These are phyloP conservation scores for Pinus tabuliformis DNA, from an alignment of 75 land plant species.

Conservation along the genomic window DNA sequence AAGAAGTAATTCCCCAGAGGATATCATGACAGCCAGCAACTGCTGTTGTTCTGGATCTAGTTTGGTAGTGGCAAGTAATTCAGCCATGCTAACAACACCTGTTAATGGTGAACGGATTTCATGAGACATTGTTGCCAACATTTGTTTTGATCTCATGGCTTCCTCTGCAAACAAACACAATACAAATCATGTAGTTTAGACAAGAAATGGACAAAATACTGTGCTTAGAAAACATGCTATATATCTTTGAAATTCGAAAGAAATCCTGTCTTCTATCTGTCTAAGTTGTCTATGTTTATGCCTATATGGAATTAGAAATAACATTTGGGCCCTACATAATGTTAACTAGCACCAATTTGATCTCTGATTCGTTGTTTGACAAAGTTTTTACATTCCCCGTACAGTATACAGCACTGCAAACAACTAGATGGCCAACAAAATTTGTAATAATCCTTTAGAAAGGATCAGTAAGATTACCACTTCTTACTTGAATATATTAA, in stretches of 20 bases:
- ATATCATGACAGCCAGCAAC: conserved; percentile 66
- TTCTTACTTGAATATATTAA: background rate
- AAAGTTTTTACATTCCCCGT: background rate
- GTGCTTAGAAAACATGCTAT: background rate
- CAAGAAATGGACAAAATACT: background rate
- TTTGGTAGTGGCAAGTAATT: conserved; percentile 63
- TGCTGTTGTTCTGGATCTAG: conserved; percentile 69
- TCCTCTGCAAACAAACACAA: conserved; percentile 55
- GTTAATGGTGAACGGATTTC: conserved; percentile 88
- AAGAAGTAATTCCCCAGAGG: conserved; percentile 85
- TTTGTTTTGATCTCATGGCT: conserved; percentile 88
- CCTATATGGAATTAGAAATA: background rate
- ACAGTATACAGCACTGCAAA: background rate
- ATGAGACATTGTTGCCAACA: conserved; percentile 94
- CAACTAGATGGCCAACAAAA: background rate
- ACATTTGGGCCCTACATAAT: background rate
- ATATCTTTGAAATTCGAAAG: background rate
- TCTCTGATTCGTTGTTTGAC: background rate
- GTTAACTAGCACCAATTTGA: background rate
- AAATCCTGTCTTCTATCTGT: background rate
- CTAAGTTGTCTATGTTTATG: background rate
- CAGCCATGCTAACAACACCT: conserved; percentile 88
- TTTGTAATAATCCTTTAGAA: background rate
- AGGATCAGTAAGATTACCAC: background rate
- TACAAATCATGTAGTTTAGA: background rate